Evolutionary conservation across 768 basidiomycete genomes (phyloP), one percentile per base, ranked within the genome.

Genomic region (Auricularia sp.): DNA sequence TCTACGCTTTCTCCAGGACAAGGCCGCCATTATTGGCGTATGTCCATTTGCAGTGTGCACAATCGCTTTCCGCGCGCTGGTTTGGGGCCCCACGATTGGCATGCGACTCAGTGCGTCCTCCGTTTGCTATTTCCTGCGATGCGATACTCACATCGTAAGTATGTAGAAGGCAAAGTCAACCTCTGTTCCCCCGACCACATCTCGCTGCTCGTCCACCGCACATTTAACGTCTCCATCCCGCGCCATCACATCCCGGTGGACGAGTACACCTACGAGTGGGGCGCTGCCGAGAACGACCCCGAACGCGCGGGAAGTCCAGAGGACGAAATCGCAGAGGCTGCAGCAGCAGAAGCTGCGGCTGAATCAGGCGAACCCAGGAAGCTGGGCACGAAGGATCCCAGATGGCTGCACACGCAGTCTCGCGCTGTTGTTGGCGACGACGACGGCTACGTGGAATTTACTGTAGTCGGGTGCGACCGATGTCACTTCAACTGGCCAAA

Each of bases 141-240:
- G 13, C 21, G 5, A 18, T 51, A 21, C 47, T 61, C 59, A 35
- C 59, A 13, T 24, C 7, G 16, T 59, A 6, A 29, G 29, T 7
- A 18, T 18, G 14, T 68, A 95, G 94, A 81, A 65, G 94, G 92
- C n/a, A 89, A 85, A 70, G 82, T 97, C 62, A 95, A 85, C 70
- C 79, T 97, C 21, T 94, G 84, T 69, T 96, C 94, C 2, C 93
- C 94, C 1, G 94, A 95, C 71, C 95, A 98, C 70, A 80, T 97
- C 63, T 92, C 94, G 1, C 80, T 98, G 16, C 89, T 98, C 39
- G 81, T 94, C 3, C 91, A 94, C 70, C 85, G 86, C 33, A 97
- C 92, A 5, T 98, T 97, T 80, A 98, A 98, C 74, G 89, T 91
- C 18, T 95, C 95, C 21, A 94, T 98, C 75, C 94, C 95, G 2